Evolutionary conservation across 2,329 filamentous ascomycete genomes (phyloP).

Genomic region (Coniochaeta hoffmannii): DNA sequence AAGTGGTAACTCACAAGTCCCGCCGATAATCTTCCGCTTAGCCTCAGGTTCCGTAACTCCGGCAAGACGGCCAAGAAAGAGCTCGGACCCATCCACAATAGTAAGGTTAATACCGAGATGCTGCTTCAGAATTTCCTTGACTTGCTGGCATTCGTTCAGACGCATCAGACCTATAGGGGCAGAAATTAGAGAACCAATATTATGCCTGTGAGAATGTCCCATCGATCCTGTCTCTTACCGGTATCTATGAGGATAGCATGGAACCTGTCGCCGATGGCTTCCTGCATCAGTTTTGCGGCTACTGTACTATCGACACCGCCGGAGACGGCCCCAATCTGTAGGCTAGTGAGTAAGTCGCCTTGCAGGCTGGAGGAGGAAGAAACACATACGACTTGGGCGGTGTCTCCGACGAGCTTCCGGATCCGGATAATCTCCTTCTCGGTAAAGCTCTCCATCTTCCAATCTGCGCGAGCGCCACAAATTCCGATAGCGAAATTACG

Average conservation of each 20-base stretch:
- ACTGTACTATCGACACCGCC: conserved; percentile 90
- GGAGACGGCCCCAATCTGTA: conserved; percentile 35
- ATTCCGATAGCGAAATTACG: conserved; percentile 80
- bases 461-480: conserved; percentile 67
- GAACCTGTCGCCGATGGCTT: conserved; percentile 58
- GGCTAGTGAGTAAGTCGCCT: background rate
- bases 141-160: conserved; percentile 73
- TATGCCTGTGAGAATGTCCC: conserved; percentile 2
- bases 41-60: conserved; percentile 74
- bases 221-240: conserved; percentile 31
- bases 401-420: conserved; percentile 70
- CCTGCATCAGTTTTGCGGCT: conserved; percentile 61
- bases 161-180: conserved; percentile 61
- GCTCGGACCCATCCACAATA: conserved; percentile 69
- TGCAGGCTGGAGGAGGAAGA: background rate
- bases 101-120: conserved; percentile 87
- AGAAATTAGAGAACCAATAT: too few relatives aligned
- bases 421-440: conserved; percentile 77
- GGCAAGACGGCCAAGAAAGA: conserved; percentile 69
- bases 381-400: conserved; percentile 77
- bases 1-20: conserved; percentile 33
- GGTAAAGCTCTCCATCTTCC: conserved; percentile 81
- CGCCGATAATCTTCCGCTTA: conserved; percentile 76
- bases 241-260: conserved; percentile 65
- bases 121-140: conserved; percentile 70